phyloP scores from a whole-genome alignment of 495 filamentous ascomycete species.

The Hypoxylon subgilvum region DNA sequence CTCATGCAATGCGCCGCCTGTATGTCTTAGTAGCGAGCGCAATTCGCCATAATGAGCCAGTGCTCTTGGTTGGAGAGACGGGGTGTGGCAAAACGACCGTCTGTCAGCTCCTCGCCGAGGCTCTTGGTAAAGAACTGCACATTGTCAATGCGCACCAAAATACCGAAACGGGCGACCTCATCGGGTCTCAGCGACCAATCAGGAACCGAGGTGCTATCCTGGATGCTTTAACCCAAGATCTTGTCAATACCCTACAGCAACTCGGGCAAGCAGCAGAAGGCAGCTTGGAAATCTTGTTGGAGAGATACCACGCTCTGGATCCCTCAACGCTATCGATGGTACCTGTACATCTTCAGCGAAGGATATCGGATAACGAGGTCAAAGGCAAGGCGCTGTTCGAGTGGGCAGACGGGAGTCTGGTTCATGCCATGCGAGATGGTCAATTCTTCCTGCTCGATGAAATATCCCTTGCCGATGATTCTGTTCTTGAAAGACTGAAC shows the following conservation, averaged over 20 bases:
- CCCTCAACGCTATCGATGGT: slow-evolving; percentile 40
- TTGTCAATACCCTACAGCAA: slow-evolving; percentile 55
- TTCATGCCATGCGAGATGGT: slow-evolving; percentile 89
- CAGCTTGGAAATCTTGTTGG: slow-evolving; percentile 47
- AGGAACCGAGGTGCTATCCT: slow-evolving; percentile 78
- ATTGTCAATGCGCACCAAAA: slow-evolving; percentile 98
- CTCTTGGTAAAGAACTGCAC: slow-evolving; percentile 72
- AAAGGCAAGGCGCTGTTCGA: slow-evolving; percentile 87
- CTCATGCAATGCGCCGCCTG: slow-evolving; percentile 87
- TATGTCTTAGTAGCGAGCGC: slow-evolving; percentile 85
- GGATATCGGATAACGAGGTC: slow-evolving; percentile 64
- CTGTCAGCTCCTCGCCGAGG: slow-evolving; percentile 87
- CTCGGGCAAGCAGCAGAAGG: slow-evolving; percentile 36
- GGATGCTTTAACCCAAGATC: slow-evolving; percentile 66
- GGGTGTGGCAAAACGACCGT: slow-evolving; percentile 97
- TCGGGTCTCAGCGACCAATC: slow-evolving; percentile 91
- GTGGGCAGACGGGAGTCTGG: slow-evolving; percentile 94
- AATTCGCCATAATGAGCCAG: slow-evolving; percentile 87
- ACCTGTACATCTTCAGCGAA: slow-evolving; percentile 56
- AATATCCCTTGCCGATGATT: slow-evolving; percentile 97
- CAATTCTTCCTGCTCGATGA: slow-evolving; percentile 94
- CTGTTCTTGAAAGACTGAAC: slow-evolving; percentile 93
- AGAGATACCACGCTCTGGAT: slow-evolving; percentile 46
- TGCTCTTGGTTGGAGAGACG: slow-evolving; percentile 93
- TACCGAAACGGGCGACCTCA: slow-evolving; percentile 93